phyloP scores from a whole-genome alignment of 2,329 filamentous ascomycete species.

The Volutella citrinella region DNA sequence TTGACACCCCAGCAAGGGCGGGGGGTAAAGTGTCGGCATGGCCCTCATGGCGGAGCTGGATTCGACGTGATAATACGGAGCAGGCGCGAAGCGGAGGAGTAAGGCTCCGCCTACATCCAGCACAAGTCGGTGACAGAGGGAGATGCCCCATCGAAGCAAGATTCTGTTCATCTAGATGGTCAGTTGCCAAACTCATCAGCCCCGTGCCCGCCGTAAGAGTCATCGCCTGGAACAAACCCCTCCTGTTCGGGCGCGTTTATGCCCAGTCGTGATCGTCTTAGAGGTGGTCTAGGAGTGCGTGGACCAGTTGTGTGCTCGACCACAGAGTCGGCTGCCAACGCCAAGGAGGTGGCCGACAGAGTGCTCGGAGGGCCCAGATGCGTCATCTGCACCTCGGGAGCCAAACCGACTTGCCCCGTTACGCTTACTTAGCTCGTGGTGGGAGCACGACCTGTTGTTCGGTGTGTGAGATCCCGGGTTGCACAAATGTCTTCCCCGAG shows the following conservation, averaged over 20 bases:
- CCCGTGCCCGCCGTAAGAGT: slow-evolving; percentile 17
- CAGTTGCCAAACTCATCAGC: slow-evolving; percentile 10
- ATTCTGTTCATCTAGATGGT: no score
- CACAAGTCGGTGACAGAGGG: slow-evolving; percentile 23
- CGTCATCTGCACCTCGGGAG: slow-evolving; percentile 21
- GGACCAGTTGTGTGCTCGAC: slow-evolving; percentile 22
- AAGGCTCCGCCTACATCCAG: slow-evolving; percentile 10
- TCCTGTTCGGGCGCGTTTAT: slow-evolving; percentile 26
- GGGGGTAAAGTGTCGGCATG: no score
- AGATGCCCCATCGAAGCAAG: slow-evolving; percentile 6
- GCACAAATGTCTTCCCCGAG: slow-evolving; percentile 6
- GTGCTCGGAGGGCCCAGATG: slow-evolving; percentile 7
- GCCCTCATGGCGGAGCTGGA: no score
- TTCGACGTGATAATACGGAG: no score
- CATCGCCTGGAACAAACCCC: slow-evolving; percentile 17
- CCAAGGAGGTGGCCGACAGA: slow-evolving; percentile 16
- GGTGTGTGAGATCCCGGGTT: slow-evolving; percentile 1
- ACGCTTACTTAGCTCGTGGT: no score
- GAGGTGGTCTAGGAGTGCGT: neutral
- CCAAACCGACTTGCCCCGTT: slow-evolving; percentile 16
- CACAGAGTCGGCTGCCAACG: slow-evolving; percentile 20
- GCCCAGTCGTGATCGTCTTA: slow-evolving; percentile 21
- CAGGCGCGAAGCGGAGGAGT: no score
- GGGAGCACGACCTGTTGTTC: neutral
- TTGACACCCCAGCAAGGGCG: no score